Percentiles rank a stretch among this genome's conserved stretches.
These are phyloP conservation scores for Globisporangium spiculum DNA, from an alignment of 352 stramenopile species.

Conservation along the genomic window DNA sequence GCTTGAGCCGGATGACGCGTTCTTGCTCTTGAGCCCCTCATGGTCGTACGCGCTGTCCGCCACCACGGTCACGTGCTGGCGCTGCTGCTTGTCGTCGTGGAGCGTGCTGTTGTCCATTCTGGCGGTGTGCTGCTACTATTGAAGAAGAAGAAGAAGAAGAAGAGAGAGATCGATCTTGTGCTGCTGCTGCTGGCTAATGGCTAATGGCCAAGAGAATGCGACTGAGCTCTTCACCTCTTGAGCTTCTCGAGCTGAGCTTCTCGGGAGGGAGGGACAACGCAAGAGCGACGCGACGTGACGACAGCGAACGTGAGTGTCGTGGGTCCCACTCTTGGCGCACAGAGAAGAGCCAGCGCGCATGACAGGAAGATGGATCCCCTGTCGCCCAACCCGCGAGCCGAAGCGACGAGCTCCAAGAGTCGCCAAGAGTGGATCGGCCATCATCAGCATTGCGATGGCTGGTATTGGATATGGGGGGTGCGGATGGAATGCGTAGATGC, in stretches of 20 bases:
- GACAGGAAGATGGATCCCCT: background rate
- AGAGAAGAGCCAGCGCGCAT: background rate
- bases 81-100: constrained; percentile 11
- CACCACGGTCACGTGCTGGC: background rate
- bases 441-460: background rate
- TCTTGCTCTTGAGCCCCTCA: constrained; percentile 11
- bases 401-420: background rate
- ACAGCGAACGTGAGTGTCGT: background rate
- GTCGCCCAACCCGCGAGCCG: background rate
- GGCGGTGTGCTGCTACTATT: background rate
- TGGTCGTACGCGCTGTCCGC: constrained; percentile 8
- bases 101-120: constrained; percentile 20
- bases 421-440: background rate
- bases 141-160: background rate
- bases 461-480: background rate
- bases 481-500: background rate
- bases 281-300: background rate
- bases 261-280: background rate
- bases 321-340: background rate
- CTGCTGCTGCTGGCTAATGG: background rate
- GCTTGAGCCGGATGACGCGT: background rate
- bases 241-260: background rate
- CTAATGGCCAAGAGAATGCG: background rate
- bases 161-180: background rate
- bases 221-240: background rate